These are phyloP conservation scores for Tricholomella constricta DNA, from an alignment of 768 basidiomycete species.

Conservation along the genomic window DNA sequence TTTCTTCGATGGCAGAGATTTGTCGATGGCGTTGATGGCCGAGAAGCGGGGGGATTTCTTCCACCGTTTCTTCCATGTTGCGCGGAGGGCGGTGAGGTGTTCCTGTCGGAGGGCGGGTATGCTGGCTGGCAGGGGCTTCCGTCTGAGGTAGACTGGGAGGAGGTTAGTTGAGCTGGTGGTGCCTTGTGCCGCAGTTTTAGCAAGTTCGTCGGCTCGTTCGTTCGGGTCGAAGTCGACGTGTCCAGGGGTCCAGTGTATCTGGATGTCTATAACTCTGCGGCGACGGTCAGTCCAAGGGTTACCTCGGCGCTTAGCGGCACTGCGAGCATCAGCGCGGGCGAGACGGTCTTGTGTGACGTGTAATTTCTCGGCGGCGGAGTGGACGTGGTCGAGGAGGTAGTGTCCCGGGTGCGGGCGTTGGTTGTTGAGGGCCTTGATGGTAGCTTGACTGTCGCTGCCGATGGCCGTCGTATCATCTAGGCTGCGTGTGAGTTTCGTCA, in stretches of 20 bases:
- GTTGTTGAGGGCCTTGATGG: not conserved
- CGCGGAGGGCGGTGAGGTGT: not conserved
- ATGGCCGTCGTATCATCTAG: not conserved
- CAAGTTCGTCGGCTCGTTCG: not conserved
- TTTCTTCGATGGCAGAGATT: conserved; percentile 6
- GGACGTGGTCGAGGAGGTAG: conserved; percentile 6
- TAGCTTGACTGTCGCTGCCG: conserved; percentile 6
- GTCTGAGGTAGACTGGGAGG: not conserved
- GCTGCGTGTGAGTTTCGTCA: not conserved
- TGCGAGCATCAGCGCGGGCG: not conserved
- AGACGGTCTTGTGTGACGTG: not conserved
- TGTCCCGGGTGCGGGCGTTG: conserved; percentile 7
- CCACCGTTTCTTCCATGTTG: conserved; percentile 9
- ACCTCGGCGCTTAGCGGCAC: not conserved
- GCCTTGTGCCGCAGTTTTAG: conserved; percentile 3
- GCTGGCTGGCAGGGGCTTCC: conserved; percentile 14
- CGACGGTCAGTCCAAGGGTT: not conserved
- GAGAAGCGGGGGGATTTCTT: conserved; percentile 8
- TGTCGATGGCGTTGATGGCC: conserved; percentile 9
- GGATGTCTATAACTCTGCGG: not conserved
- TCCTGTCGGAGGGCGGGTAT: conserved; percentile 10
- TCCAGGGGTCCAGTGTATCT: conserved; percentile 6
- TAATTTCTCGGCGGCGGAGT: not conserved
- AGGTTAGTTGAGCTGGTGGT: not conserved
- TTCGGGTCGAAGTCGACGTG: conserved; percentile 7